These are phyloP conservation scores for Penicillium palitans DNA, from an alignment of 2,329 filamentous ascomycete genomes.

Conservation along the genomic window DNA sequence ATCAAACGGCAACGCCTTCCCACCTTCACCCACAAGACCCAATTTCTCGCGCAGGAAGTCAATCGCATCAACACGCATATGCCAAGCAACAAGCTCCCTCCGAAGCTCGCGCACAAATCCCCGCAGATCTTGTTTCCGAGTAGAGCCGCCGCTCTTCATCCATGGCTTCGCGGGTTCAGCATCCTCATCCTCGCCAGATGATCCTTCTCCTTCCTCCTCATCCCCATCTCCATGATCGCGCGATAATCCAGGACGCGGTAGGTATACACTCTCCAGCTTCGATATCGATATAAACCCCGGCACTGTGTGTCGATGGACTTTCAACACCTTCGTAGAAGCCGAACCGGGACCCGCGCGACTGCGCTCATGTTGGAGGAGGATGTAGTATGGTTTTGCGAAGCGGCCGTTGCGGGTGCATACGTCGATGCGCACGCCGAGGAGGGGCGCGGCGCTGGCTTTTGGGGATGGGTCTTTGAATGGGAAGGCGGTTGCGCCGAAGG, in stretches of 20 bases:
- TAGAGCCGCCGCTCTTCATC: not conserved
- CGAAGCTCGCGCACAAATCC: slow-evolving; percentile 42
- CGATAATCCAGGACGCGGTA: slow-evolving; percentile 20
- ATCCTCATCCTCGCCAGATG: slow-evolving; percentile 10
- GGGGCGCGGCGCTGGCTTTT: slow-evolving; percentile 22
- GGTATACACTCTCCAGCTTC: slow-evolving; percentile 40
- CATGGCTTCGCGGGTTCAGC: slow-evolving; percentile 21
- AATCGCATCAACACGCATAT: slow-evolving; percentile 42
- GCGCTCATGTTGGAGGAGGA: slow-evolving; percentile 39
- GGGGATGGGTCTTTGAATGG: slow-evolving; percentile 49
- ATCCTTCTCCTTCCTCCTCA: not conserved
- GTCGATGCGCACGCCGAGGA: slow-evolving; percentile 47
- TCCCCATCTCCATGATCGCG: not conserved
- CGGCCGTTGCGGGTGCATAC: slow-evolving; percentile 41
- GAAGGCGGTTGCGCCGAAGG: slow-evolving; percentile 48
- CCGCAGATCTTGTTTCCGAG: slow-evolving; percentile 38
- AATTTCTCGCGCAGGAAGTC: slow-evolving; percentile 36
- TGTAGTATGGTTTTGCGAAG: slow-evolving; percentile 47
- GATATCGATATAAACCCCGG: slow-evolving; percentile 46
- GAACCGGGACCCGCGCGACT: not conserved
- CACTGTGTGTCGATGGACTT: slow-evolving; percentile 48
- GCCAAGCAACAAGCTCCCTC: slow-evolving; percentile 45
- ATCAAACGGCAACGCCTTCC: slow-evolving; percentile 14
- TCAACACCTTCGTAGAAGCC: slow-evolving; percentile 26
- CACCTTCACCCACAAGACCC: slow-evolving; percentile 27